phyloP scores from a whole-genome alignment of 768 basidiomycete genomes.

The Kwoniella bestiolae region DNA sequence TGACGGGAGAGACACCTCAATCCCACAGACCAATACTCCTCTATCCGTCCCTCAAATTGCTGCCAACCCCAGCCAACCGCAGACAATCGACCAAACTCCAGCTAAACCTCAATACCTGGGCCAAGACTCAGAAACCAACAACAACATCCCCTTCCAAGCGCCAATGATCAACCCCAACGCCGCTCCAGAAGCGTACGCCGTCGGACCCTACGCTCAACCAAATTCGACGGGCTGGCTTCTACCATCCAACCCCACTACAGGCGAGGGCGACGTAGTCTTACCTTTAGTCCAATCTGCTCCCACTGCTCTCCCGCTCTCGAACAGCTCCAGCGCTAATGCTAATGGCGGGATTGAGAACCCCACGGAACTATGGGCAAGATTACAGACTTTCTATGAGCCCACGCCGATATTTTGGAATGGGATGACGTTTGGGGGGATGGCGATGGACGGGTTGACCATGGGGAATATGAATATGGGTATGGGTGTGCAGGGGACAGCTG shows the following conservation, averaged over 20 bases:
- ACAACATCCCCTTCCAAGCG: constrained; percentile 7
- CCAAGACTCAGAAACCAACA: not conserved
- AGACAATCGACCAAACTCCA: not conserved
- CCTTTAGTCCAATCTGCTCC: constrained; percentile 23
- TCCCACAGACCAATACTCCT: not conserved
- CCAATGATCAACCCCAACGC: constrained; percentile 22
- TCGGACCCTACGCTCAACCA: constrained; percentile 17
- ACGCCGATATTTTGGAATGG: constrained; percentile 40
- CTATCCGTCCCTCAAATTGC: not conserved
- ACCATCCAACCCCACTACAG: not conserved
- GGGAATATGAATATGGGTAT: too few relatives aligned
- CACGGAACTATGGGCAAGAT: constrained; percentile 44
- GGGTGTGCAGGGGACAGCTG: not conserved
- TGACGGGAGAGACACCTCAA: constrained; percentile 15
- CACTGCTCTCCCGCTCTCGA: constrained; percentile 6
- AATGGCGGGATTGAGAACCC: constrained; percentile 14
- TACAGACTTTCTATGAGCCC: constrained; percentile 53
- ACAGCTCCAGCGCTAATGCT: not conserved
- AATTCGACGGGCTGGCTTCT: constrained; percentile 14
- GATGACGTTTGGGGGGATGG: constrained; percentile 3
- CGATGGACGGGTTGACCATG: constrained; percentile 1
- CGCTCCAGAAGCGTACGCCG: constrained; percentile 17
- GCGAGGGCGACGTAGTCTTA: constrained; percentile 11
- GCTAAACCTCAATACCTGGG: constrained; percentile 14
- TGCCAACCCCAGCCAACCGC: not conserved